Evolutionary conservation across 352 stramenopile species (phyloP).

Genomic region (Globisporangium okanoganense): DNA sequence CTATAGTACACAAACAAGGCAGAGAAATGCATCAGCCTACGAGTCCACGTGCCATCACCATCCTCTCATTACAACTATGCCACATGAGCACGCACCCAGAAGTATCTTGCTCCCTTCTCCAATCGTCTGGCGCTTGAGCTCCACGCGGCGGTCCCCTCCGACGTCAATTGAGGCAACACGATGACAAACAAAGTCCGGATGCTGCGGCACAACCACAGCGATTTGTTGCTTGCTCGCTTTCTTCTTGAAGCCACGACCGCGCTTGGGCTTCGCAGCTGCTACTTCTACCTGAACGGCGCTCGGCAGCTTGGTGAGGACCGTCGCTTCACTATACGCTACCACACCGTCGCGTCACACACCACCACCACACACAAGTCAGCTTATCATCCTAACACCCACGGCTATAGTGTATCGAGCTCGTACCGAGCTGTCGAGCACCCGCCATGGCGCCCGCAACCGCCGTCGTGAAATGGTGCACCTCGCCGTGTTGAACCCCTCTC

Average conservation of each 20-base stretch:
- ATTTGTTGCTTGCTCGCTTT: neutral
- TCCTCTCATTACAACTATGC: neutral
- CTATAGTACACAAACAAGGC: conserved; percentile 9
- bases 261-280: neutral
- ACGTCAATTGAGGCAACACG: conserved; percentile 24
- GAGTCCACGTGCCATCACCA: neutral
- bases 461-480: conserved; percentile 25
- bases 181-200: conserved; percentile 23
- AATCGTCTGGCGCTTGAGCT: conserved; percentile 30
- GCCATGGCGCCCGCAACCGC: conserved; percentile 49
- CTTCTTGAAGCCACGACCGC: neutral
- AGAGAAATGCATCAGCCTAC: neutral
- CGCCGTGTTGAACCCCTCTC: neutral
- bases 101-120: conserved; percentile 18
- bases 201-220: neutral
- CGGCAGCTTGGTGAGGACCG: conserved; percentile 15
- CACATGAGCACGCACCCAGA: conserved; percentile 19
- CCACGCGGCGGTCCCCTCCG: conserved; percentile 18
- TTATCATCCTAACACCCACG: neutral
- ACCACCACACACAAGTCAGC: neutral
- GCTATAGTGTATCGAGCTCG: neutral
- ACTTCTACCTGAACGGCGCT: neutral
- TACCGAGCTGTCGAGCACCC: conserved; percentile 36
- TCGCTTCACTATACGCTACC: conserved; percentile 43
- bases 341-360: neutral